These are phyloP conservation scores for Solanum rostratum DNA, from an alignment of 257 asterid species.

Conservation along the genomic window DNA sequence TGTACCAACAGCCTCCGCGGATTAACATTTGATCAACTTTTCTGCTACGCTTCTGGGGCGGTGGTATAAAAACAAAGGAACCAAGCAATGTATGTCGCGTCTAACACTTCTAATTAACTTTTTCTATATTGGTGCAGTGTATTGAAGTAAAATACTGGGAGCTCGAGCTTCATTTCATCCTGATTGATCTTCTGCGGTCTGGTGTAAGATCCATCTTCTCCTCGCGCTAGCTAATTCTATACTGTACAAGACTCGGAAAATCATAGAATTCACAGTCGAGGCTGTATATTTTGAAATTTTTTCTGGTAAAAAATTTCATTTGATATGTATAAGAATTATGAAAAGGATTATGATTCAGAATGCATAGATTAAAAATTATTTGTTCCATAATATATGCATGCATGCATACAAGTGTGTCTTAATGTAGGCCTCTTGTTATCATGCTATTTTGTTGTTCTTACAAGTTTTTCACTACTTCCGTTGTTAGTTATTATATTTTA, in stretches of 20 bases:
- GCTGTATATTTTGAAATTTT: not conserved
- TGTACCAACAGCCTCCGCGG: not conserved
- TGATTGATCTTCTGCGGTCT: not conserved
- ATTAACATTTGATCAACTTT: not conserved
- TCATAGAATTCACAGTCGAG: not conserved
- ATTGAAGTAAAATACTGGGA: not conserved
- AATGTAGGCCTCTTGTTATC: too few species aligned
- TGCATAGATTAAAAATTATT: not conserved
- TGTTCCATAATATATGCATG: too few species aligned
- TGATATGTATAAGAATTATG: not conserved
- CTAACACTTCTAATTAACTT: not conserved
- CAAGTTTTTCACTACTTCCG: too few species aligned
- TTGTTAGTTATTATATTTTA: too few species aligned
- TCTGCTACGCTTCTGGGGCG: not conserved
- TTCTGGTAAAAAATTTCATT: not conserved
- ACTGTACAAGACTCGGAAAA: not conserved
- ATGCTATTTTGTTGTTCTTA: too few species aligned
- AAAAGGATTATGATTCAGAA: not conserved
- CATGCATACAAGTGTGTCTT: too few species aligned
- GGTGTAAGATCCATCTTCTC: not conserved
- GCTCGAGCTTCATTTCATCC: not conserved
- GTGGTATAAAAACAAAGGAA: not conserved
- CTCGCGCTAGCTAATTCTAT: not conserved
- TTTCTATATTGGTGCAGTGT: constrained; percentile 11
- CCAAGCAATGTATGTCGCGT: not conserved